Percentiles rank a stretch among this genome's conserved stretches.
phyloP scores from a whole-genome alignment of 495 filamentous ascomycete species.

The Neurospora sp. region DNA sequence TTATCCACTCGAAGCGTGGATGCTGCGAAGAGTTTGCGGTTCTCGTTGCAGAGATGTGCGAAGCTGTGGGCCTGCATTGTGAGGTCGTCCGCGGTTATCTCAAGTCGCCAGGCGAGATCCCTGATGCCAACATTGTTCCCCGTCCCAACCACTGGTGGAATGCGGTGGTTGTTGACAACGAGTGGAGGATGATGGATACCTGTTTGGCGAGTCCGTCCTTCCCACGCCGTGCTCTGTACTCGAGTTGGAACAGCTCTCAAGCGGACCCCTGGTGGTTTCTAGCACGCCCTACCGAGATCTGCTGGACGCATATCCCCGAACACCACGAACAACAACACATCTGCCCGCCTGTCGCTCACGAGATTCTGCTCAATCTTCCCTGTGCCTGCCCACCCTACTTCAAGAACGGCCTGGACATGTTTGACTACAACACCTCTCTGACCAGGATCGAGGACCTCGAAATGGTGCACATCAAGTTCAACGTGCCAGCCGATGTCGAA shows the following conservation, averaged over 20 bases:
- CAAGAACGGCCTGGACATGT: slow-evolving; percentile 63
- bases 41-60: slow-evolving; percentile 88
- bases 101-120: slow-evolving; percentile 75
- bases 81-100: slow-evolving; percentile 82
- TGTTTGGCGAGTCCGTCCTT: slow-evolving; percentile 86
- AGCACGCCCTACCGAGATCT: slow-evolving; percentile 71
- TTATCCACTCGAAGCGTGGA: slow-evolving; percentile 74
- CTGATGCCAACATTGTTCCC: slow-evolving; percentile 64
- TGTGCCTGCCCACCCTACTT: slow-evolving; percentile 82
- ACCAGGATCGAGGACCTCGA: slow-evolving; percentile 83
- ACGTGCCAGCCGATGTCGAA: slow-evolving; percentile 82
- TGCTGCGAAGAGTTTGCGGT: slow-evolving; percentile 87
- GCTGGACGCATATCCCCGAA: slow-evolving; percentile 90
- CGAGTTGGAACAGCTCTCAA: slow-evolving; percentile 51
- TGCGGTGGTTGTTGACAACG: slow-evolving; percentile 80
- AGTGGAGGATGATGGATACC: slow-evolving; percentile 96
- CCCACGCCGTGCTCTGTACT: slow-evolving; percentile 66
- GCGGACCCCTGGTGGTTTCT: slow-evolving; percentile 93
- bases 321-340: slow-evolving; percentile 83
- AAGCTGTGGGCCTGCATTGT: slow-evolving; percentile 75
- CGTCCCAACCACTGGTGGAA: slow-evolving; percentile 99
- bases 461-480: slow-evolving; percentile 78
- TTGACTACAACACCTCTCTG: slow-evolving; percentile 85
- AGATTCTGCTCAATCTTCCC: slow-evolving; percentile 75
- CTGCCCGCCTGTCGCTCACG: slow-evolving; percentile 74